Evolutionary conservation across 805 yeast genomes (phyloP).

Genomic region (Peterozyma xylosa): DNA sequence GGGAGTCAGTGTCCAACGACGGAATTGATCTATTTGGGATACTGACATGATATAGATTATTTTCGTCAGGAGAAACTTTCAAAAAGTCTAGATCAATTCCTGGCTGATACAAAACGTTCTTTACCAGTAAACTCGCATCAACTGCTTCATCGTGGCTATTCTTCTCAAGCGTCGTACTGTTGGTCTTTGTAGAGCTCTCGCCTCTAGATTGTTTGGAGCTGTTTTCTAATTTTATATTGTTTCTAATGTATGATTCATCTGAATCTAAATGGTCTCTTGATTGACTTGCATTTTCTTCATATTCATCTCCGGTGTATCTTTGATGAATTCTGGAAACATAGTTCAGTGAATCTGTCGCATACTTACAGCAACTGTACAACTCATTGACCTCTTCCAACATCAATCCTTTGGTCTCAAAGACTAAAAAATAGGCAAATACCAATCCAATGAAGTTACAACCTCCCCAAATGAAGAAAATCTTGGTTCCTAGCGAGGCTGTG

Average conservation of each 20-base stretch:
- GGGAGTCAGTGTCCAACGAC: constrained; percentile 6
- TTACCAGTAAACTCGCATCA: background rate
- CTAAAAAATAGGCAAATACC: constrained; percentile 54
- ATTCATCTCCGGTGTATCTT: constrained; percentile 22
- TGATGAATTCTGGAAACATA: constrained; percentile 23
- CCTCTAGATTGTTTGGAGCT: background rate
- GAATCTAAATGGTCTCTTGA: constrained; percentile 9
- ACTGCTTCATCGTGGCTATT: background rate
- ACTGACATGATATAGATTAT: constrained; percentile 2
- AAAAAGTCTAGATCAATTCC: constrained; percentile 2
- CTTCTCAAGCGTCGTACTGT: background rate
- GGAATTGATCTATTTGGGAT: constrained; percentile 5
- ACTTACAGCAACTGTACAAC: constrained; percentile 53
- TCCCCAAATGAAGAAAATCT: constrained; percentile 79
- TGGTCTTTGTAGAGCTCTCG: constrained; percentile 3
- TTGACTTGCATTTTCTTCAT: constrained; percentile 25
- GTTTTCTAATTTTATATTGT: too few relatives aligned
- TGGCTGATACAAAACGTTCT: background rate
- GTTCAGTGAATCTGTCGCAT: constrained; percentile 40
- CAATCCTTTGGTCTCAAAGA: constrained; percentile 76
- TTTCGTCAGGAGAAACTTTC: constrained; percentile 2
- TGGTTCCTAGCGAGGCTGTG: constrained; percentile 63
- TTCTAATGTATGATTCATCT: background rate
- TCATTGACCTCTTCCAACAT: constrained; percentile 78
- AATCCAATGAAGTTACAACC: constrained; percentile 54